Evolutionary conservation across 805 yeast genomes (phyloP).

Genomic region (Saitoella complicata): DNA sequence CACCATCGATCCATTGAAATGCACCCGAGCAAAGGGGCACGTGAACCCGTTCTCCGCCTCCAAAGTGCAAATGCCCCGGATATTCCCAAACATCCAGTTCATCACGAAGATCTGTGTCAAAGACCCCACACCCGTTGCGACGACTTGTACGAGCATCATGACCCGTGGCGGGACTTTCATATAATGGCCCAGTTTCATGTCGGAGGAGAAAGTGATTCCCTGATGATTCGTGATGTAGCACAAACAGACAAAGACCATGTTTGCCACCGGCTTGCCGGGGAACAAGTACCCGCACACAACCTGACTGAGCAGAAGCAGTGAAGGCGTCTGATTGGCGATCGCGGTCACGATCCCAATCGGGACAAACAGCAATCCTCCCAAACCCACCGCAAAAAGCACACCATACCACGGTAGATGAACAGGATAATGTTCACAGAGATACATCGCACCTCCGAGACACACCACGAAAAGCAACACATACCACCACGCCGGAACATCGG

Average conservation of each 20-base stretch:
- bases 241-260: conserved; percentile 32
- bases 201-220: conserved; percentile 25
- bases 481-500: conserved; percentile 68
- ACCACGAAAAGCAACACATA: conserved; percentile 32
- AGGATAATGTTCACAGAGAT: conserved; percentile 32
- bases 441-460: conserved; percentile 18
- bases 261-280: conserved; percentile 34
- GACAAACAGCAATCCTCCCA: conserved; percentile 29
- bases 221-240: conserved; percentile 34
- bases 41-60: conserved; percentile 12
- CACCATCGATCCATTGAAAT: conserved; percentile 14
- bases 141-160: conserved; percentile 35
- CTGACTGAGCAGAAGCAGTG: conserved; percentile 24
- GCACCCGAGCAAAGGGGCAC: conserved; percentile 15
- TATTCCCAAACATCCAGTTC: conserved; percentile 26
- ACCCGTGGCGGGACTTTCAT: conserved; percentile 36
- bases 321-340: conserved; percentile 24
- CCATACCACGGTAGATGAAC: conserved; percentile 36
- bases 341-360: conserved; percentile 34
- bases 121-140: conserved; percentile 38
- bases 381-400: conserved; percentile 21
- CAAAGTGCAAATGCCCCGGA: conserved; percentile 13
- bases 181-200: conserved; percentile 37
- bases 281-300: conserved; percentile 32
- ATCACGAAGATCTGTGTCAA: conserved; percentile 35